Conservation (phyloP, 257 asterid genomes). For the Solanum infundibuliforme region DNA sequence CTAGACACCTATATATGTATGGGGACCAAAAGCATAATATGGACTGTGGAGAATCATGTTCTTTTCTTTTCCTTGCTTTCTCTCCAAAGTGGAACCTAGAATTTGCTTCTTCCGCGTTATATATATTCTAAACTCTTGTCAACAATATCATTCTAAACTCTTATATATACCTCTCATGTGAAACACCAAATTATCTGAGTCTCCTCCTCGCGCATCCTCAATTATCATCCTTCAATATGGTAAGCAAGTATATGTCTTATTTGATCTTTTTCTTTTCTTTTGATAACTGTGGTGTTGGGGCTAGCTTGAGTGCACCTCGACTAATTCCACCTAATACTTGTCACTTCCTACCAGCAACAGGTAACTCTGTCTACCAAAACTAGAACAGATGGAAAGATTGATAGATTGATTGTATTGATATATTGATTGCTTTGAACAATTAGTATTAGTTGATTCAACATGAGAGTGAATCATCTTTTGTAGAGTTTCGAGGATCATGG, state of each 20-base stretch:
- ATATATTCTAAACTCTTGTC: background rate
- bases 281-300: background rate
- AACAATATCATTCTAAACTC: background rate
- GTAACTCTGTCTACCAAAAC: background rate
- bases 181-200: background rate
- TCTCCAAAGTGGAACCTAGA: slow-evolving; percentile 42
- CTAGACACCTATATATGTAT: background rate
- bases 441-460: background rate
- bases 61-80: slow-evolving; percentile 23
- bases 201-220: background rate
- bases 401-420: background rate
- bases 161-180: slow-evolving; percentile 8
- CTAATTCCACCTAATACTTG: too few relatives aligned
- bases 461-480: background rate
- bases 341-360: background rate
- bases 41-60: slow-evolving; percentile 37
- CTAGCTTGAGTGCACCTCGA: background rate
- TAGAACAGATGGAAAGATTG: background rate
- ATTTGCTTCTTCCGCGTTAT: slow-evolving; percentile 11
- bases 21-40: background rate
- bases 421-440: background rate
- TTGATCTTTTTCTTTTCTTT: background rate
- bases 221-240: background rate
- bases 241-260: background rate
- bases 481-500: slow-evolving; percentile 31